Conservation (phyloP, 2,329 filamentous ascomycete genomes). For the Cytospora leucostoma region DNA sequence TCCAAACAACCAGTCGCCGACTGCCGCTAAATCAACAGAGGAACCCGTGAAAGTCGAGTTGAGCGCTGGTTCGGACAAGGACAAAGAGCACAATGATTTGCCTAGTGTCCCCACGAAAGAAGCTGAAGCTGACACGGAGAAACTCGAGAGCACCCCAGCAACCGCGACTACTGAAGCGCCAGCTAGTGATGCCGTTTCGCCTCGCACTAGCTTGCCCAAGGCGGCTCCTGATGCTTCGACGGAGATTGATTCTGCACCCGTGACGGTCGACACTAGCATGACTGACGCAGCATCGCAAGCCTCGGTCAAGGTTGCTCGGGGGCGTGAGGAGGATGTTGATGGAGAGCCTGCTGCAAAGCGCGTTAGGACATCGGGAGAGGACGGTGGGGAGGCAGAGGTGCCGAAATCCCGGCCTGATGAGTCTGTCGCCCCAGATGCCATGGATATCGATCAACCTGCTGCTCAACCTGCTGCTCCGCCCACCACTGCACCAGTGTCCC, state of each 20-base stretch:
- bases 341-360: conserved; percentile 76
- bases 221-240: conserved; percentile 42
- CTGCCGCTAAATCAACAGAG: conserved; percentile 1
- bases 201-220: conserved; percentile 42
- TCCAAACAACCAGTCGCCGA: background rate
- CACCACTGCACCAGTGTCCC: conserved; percentile 34
- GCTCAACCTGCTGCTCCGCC: conserved; percentile 34
- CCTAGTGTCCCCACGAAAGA: conserved; percentile 1
- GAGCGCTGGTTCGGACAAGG: background rate
- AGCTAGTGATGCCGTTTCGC: conserved; percentile 40
- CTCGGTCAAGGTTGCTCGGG: conserved; percentile 66
- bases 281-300: conserved; percentile 42
- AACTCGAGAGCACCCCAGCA: conserved; percentile 31
- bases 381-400: conserved; percentile 42
- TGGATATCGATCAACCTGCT: conserved; percentile 36
- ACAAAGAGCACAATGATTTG: background rate
- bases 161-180: conserved; percentile 33
- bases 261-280: conserved; percentile 45
- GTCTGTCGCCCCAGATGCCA: conserved; percentile 34
- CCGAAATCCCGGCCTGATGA: conserved; percentile 45
- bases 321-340: conserved; percentile 72
- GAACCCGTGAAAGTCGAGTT: background rate
- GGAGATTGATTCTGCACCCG: conserved; percentile 32
- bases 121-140: conserved; percentile 3
- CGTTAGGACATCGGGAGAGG: conserved; percentile 58